phyloP scores from a whole-genome alignment of 1,284 basidiomycete genomes.

The Phylloporus sp. region DNA sequence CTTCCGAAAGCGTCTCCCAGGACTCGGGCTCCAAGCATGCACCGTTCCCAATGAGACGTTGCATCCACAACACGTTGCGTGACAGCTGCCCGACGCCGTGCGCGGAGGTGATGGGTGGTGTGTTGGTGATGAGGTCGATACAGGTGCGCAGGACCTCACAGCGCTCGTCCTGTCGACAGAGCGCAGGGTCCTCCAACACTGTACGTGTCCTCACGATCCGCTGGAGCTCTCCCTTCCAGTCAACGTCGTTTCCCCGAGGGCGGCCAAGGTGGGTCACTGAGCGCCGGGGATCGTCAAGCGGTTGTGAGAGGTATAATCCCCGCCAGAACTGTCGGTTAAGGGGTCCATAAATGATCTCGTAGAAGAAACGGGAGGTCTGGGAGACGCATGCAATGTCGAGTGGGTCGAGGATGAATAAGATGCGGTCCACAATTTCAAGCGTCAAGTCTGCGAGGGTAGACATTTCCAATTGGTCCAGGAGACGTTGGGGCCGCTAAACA shows the following conservation, averaged over 20 bases:
- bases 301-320: constrained; percentile 58
- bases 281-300: constrained; percentile 59
- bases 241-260: constrained; percentile 35
- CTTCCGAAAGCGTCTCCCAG: constrained; percentile 35
- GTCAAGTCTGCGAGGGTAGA: constrained; percentile 45
- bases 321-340: constrained; percentile 60
- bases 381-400: constrained; percentile 54
- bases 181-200: constrained; percentile 40
- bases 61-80: constrained; percentile 56
- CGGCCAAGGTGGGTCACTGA: constrained; percentile 50
- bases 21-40: constrained; percentile 47
- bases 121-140: constrained; percentile 47
- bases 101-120: constrained; percentile 42
- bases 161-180: constrained; percentile 48
- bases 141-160: constrained; percentile 49
- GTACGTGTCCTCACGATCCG: constrained; percentile 53
- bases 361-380: constrained; percentile 51
- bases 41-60: constrained; percentile 45
- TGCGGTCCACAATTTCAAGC: constrained; percentile 57
- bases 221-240: constrained; percentile 59
- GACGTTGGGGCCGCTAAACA: neutral
- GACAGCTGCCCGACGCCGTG: constrained; percentile 42
- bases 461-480: constrained; percentile 6
- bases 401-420: constrained; percentile 58
- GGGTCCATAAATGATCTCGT: constrained; percentile 49